Conservation (phyloP, 305 asterid species). For the Rubia peregrina region DNA sequence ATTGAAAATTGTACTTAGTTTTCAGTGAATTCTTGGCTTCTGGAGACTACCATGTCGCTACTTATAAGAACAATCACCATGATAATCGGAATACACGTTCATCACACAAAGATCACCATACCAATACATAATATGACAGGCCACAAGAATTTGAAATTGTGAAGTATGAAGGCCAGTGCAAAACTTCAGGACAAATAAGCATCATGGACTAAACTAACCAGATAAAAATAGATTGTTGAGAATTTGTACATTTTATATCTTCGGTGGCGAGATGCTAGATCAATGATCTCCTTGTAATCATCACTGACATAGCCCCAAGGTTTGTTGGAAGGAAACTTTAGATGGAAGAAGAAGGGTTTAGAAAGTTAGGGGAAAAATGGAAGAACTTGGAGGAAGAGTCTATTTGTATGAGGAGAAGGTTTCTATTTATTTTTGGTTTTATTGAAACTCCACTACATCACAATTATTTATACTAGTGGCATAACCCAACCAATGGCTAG, state of each 20-base stretch:
- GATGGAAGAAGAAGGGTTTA: too few species aligned
- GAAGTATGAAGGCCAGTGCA: neutral
- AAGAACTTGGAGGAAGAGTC: too few species aligned
- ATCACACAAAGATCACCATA: neutral
- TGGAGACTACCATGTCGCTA: neutral
- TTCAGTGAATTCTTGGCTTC: neutral
- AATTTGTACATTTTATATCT: neutral
- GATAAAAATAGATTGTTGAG: neutral
- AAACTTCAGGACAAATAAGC: neutral
- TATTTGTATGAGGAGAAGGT: too few species aligned
- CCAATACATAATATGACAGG: neutral
- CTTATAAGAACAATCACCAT: neutral
- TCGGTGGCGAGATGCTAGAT: slow-evolving; percentile 50
- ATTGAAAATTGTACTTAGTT: neutral
- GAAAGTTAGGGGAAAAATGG: too few species aligned
- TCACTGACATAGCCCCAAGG: slow-evolving; percentile 43
- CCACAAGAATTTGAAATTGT: neutral
- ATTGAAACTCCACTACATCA: too few species aligned
- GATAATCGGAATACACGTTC: neutral
- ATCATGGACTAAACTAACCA: neutral
- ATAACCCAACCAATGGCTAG: too few species aligned
- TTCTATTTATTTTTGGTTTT: too few species aligned
- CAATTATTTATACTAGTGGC: too few species aligned
- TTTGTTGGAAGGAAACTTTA: neutral
- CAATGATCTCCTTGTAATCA: slow-evolving; percentile 42